Percentiles rank a stretch among this genome's conserved stretches.
Evolutionary conservation across 441 rosid genomes (phyloP).

Genomic region (Brassica balearica): DNA sequence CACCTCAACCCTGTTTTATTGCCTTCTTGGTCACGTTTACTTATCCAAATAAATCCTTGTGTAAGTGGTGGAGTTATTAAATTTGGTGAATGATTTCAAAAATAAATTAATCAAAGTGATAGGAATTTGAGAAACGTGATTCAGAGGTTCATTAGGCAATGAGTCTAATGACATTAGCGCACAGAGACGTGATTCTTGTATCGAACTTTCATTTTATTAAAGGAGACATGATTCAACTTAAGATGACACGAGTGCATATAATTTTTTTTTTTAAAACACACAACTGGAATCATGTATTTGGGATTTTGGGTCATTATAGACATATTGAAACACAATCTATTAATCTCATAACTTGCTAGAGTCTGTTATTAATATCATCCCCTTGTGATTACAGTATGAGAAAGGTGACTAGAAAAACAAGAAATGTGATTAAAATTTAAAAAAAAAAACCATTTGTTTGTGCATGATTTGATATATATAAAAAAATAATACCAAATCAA

Average conservation of each 20-base stretch:
- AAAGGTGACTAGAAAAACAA: neutral
- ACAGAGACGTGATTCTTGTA: neutral
- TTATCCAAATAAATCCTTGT: neutral
- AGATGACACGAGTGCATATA: neutral
- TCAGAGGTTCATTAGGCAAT: neutral
- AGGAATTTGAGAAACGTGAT: neutral
- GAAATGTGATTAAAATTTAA: neutral
- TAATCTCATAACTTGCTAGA: neutral
- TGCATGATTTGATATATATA: neutral
- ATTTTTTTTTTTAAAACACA: neutral
- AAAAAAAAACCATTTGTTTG: neutral
- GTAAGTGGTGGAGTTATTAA: constrained; percentile 2
- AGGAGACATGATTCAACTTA: neutral
- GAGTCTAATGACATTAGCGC: too few relatives aligned
- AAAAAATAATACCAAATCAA: neutral
- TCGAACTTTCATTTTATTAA: neutral
- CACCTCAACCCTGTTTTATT: neutral
- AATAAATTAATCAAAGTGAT: constrained; percentile 3
- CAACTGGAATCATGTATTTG: neutral
- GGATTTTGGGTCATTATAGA: neutral
- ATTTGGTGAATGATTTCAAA: constrained; percentile 3
- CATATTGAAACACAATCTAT: neutral
- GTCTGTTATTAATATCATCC: neutral
- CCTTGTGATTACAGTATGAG: neutral
- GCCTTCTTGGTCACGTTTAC: constrained; percentile 1